Conservation (phyloP, 192 early-diverging fungal species). For the Linnemannia zychae region DNA sequence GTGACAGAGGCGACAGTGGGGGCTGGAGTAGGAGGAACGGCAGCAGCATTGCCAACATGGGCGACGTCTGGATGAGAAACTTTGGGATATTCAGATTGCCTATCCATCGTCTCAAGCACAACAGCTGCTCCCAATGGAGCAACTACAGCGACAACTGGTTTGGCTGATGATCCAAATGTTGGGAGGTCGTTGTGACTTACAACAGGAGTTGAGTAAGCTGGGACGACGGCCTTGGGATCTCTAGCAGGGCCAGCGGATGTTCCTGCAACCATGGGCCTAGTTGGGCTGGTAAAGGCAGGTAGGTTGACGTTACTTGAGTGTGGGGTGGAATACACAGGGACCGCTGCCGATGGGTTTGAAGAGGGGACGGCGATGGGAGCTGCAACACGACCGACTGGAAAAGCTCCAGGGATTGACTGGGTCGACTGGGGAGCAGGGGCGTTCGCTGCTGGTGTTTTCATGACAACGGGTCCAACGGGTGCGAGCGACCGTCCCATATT, state of each 20-base stretch:
- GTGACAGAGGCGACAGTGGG: too few relatives aligned
- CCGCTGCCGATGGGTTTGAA: too few relatives aligned
- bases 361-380: not conserved
- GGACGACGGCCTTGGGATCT: not conserved
- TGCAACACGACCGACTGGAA: not conserved
- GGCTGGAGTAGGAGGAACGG: not conserved
- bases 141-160: not conserved
- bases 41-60: not conserved
- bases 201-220: not conserved
- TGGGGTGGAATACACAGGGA: not conserved
- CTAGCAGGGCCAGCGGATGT: too few relatives aligned
- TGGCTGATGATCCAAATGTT: not conserved
- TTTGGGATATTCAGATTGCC: not conserved
- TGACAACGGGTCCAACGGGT: not conserved
- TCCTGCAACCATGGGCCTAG: not conserved
- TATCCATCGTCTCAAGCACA: not conserved
- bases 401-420: not conserved
- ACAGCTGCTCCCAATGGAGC: not conserved
- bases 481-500: slow-evolving; percentile 26
- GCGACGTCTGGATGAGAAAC: not conserved
- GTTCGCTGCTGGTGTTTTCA: not conserved
- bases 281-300: not conserved
- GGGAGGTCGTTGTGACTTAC: not conserved
- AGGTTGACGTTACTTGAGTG: not conserved
- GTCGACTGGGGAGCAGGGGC: not conserved